A percentile compares a stretch with the other conserved stretches of the same genome.
These are phyloP conservation scores for Gossypium lobatum DNA, from an alignment of 441 rosid species.

Conservation along the genomic window DNA sequence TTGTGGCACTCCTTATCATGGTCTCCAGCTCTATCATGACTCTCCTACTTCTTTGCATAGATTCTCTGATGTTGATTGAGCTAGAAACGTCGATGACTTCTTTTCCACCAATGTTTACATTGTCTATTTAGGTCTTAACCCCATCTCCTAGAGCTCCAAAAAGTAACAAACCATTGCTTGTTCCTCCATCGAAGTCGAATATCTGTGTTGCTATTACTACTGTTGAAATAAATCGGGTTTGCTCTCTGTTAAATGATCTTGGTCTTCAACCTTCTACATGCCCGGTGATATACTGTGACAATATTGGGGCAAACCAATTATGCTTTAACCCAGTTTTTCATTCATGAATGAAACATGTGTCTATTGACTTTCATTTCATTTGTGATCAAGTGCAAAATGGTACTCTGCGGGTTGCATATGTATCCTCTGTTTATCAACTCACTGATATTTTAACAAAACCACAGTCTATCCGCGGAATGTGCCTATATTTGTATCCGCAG, in stretches of 20 bases:
- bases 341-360: background rate
- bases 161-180: background rate
- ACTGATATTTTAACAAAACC: background rate
- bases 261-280: background rate
- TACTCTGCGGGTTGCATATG: background rate
- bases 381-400: background rate
- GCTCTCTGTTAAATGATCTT: background rate
- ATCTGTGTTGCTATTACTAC: background rate
- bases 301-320: background rate
- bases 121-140: background rate
- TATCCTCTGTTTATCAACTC: background rate
- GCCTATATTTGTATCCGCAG: no score
- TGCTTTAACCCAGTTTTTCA: background rate
- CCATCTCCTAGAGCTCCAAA: background rate
- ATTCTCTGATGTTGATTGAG: background rate
- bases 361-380: background rate
- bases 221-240: background rate
- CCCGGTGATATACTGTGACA: background rate
- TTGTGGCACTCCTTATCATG: background rate
- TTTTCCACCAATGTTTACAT: background rate
- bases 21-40: background rate
- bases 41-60: background rate
- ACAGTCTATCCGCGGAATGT: no score
- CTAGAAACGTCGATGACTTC: background rate
- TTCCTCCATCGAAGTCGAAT: background rate